These are phyloP conservation scores for Tulasnella sp. DNA, from an alignment of 768 basidiomycete species.

Conservation along the genomic window DNA sequence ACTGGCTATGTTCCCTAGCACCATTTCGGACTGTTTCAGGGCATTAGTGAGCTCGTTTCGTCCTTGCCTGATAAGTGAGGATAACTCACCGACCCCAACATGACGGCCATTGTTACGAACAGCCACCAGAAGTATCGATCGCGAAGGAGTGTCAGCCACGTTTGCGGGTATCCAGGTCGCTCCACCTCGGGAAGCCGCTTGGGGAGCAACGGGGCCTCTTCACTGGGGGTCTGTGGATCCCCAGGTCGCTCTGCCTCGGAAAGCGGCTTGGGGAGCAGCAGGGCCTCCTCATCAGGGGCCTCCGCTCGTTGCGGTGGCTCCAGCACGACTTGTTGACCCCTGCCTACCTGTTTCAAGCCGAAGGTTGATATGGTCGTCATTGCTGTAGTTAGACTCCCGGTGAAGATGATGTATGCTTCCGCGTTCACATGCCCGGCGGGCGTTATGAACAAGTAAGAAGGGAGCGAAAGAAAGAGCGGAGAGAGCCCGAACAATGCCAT, in stretches of 20 bases:
- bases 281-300: constrained; percentile 13
- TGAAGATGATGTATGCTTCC: constrained; percentile 8
- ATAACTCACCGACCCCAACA: constrained; percentile 57
- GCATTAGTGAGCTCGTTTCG: neutral
- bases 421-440: constrained; percentile 28
- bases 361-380: constrained; percentile 5
- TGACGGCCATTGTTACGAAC: constrained; percentile 36
- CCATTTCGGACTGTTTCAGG: constrained; percentile 20
- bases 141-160: constrained; percentile 29
- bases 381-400: neutral
- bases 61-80: constrained; percentile 37
- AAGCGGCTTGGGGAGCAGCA: constrained; percentile 9
- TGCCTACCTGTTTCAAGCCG: neutral
- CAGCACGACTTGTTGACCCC: neutral
- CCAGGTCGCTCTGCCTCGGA: neutral
- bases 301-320: neutral
- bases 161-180: constrained; percentile 9
- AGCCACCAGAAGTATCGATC: constrained; percentile 58
- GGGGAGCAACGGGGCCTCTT: constrained; percentile 13
- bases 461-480: constrained; percentile 54
- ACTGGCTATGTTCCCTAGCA: constrained; percentile 72
- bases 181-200: constrained; percentile 4
- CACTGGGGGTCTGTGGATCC: constrained; percentile 13
- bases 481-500: constrained; percentile 75
- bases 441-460: constrained; percentile 17